A percentile compares a stretch with the other conserved stretches of the same genome.
Conservation (phyloP, 1,139 yeast species). For the Candida anutae region DNA sequence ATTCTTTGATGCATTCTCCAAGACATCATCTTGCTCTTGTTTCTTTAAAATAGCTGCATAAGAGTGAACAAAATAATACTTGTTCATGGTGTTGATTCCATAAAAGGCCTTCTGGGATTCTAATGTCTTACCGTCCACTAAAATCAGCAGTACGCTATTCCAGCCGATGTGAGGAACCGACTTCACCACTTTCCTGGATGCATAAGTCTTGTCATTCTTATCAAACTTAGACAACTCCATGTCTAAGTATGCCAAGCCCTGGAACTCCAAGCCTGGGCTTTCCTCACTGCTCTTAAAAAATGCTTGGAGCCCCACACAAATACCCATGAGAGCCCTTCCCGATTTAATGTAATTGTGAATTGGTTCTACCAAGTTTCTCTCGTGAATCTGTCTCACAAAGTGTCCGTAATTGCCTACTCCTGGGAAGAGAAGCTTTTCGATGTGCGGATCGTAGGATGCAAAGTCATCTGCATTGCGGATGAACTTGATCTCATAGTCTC, state of each 20-base stretch:
- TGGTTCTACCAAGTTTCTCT: constrained; percentile 58
- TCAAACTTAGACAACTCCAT: constrained; percentile 54
- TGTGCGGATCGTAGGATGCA: constrained; percentile 28
- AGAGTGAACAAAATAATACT: constrained; percentile 92
- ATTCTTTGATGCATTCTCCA: constrained; percentile 23
- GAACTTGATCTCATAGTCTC: constrained; percentile 50
- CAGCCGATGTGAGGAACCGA: constrained; percentile 97
- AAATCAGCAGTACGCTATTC: constrained; percentile 43
- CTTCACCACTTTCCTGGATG: constrained; percentile 28
- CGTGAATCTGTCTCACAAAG: constrained; percentile 63
- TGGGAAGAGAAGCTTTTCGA: constrained; percentile 63
- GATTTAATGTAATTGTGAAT: constrained; percentile 55
- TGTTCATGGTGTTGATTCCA: constrained; percentile 55
- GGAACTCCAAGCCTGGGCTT: constrained; percentile 40
- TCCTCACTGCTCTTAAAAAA: constrained; percentile 72
- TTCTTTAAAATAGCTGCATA: constrained; percentile 61
- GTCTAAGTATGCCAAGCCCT: constrained; percentile 50
- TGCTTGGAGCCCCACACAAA: constrained; percentile 92
- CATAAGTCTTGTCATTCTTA: constrained; percentile 28
- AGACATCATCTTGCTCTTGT: constrained; percentile 15
- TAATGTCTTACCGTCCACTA: constrained; percentile 10
- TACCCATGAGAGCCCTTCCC: constrained; percentile 88
- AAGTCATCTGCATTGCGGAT: constrained; percentile 36
- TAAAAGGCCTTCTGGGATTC: constrained; percentile 32
- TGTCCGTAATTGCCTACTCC: constrained; percentile 98